Evolutionary conservation across 192 early-diverging fungal genomes (phyloP), one percentile per base, ranked within the genome.

Genomic region (Rhizoclosmatium sp.): DNA sequence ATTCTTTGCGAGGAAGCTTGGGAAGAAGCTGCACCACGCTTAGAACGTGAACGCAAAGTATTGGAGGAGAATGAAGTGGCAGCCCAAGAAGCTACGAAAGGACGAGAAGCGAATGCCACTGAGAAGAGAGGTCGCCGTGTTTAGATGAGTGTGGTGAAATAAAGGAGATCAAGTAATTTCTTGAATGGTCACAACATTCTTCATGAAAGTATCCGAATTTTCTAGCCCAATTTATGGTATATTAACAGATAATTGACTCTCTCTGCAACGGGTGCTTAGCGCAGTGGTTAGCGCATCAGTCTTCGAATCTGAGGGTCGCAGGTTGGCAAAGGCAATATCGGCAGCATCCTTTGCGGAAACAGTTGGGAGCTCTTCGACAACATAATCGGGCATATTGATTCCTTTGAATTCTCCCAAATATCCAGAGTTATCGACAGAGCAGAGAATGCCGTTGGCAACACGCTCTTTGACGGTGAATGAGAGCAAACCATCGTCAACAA

Each of bases 401-500:
- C 89, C 71, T 81, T 89, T 89, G 78, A 85, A 88, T 66, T 86
- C 88, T 2, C 85, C 85, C 46, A 89, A 70, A 44, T 75, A 60
- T 19, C 88, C 88, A 59, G 75, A 79, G 79, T 89, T 87, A 71
- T 87, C 82, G 16, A 87, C 86, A 44, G 59, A 69, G 60, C 78
- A 81, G 48, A 82, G 65, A 66, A 89, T 87, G 3, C 85, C 84
- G 47, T 85, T 68, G 47, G 85, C 82, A 54, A 85, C 51, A 45
- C 88, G 82, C 80, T 93, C 92, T 44, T 96, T 85, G 14, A 99
- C 98, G 74, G 94, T 92, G 79, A 99, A 99, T 75, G 94, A 94
- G 79, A 99, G 88, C 65, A 96, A 92, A 58, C 98, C 98, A 83
- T 99, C 98, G 80, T 99, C 98, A 48, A 99, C 91, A 75, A 70